These are phyloP conservation scores for Rhodotorula sphaerocarpa DNA, from an alignment of 768 basidiomycete species.

Conservation along the genomic window DNA sequence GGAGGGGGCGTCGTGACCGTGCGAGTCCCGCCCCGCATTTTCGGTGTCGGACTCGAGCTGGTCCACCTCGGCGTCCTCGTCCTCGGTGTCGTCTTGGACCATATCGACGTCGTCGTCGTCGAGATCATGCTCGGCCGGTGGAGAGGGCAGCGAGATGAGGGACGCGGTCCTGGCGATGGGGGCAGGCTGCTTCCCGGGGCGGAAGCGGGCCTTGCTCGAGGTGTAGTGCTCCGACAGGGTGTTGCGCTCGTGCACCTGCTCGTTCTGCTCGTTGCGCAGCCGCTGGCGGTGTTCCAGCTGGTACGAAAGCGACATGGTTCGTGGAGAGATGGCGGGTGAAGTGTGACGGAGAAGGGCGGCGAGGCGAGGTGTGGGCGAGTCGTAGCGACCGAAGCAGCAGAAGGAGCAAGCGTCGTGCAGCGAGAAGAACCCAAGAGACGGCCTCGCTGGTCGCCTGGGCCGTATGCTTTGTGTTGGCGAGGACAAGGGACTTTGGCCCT, in stretches of 20 bases:
- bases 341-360: neutral
- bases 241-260: neutral
- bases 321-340: neutral
- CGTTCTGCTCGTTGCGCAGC: too few relatives aligned
- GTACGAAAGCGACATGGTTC: neutral
- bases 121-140: conserved; percentile 11
- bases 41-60: conserved; percentile 17
- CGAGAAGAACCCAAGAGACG: too few relatives aligned
- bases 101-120: conserved; percentile 4
- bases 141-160: conserved; percentile 28
- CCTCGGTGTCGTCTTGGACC: neutral
- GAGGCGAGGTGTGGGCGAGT: neutral
- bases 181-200: neutral
- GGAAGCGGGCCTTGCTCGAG: neutral
- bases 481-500: too few relatives aligned
- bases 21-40: neutral
- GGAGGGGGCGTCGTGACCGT: too few relatives aligned
- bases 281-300: neutral
- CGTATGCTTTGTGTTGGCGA: too few relatives aligned
- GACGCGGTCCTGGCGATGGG: conserved; percentile 9
- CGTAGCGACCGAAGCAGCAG: too few relatives aligned
- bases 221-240: too few relatives aligned
- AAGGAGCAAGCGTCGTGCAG: too few relatives aligned
- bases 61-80: conserved; percentile 22
- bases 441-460: too few relatives aligned